Conservation (phyloP, 2,329 filamentous ascomycete genomes). For the Fonsecaea pedrosoi region DNA sequence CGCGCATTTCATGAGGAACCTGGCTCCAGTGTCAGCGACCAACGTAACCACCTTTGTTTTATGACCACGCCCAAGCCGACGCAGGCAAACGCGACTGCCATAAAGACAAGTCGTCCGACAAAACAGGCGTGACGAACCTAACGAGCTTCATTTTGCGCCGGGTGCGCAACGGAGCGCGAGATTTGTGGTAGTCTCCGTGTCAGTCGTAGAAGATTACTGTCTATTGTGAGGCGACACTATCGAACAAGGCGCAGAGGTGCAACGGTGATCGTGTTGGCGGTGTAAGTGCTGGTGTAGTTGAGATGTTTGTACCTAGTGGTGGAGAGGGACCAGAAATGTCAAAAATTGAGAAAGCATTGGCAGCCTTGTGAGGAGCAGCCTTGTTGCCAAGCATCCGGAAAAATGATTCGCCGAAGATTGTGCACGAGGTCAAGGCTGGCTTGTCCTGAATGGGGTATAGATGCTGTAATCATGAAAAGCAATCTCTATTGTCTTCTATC, state of each 20-base stretch:
- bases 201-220: not conserved
- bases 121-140: conserved; percentile 66
- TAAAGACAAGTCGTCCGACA: not conserved
- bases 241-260: not conserved
- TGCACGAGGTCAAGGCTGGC: not conserved
- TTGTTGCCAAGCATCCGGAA: not conserved
- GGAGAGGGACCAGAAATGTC: not conserved
- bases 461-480: too few species aligned
- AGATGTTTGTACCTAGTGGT: not conserved
- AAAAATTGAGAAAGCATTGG: not conserved
- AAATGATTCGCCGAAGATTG: not conserved
- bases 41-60: not conserved
- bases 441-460: not conserved
- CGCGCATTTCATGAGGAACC: conserved; percentile 98
- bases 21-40: conserved; percentile 48
- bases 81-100: conserved; percentile 16
- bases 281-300: not conserved
- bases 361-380: conserved; percentile 9
- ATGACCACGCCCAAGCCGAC: too few species aligned
- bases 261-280: not conserved
- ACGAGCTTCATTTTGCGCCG: conserved; percentile 87
- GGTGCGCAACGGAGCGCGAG: conserved; percentile 14
- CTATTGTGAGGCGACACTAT: not conserved
- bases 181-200: not conserved
- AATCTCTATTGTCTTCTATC: not conserved